These are phyloP conservation scores for Termitomyces sp. DNA, from an alignment of 768 basidiomycete genomes.

Conservation along the genomic window DNA sequence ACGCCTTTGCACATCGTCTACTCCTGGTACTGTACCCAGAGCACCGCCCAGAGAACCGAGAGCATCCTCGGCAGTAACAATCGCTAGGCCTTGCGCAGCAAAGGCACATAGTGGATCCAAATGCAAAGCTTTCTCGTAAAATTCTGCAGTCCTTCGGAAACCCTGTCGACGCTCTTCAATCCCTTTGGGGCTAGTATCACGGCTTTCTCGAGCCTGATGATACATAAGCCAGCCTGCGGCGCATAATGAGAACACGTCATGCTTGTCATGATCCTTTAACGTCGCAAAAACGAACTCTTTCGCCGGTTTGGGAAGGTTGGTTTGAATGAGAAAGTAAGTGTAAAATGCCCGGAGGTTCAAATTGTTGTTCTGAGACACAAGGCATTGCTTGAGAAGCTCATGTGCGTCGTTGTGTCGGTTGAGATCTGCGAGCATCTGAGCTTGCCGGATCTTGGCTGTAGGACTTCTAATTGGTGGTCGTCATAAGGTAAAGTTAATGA, in stretches of 20 bases:
- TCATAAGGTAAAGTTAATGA: conserved; percentile 8
- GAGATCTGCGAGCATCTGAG: conserved; percentile 66
- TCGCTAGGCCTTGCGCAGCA: conserved; percentile 94
- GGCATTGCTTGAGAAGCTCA: conserved; percentile 83
- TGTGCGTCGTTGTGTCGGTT: conserved; percentile 81
- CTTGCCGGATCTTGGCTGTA: conserved; percentile 88
- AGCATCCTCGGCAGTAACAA: conserved; percentile 89
- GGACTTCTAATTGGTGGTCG: not conserved
- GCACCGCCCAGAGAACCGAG: conserved; percentile 62
- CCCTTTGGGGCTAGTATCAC: conserved; percentile 53
- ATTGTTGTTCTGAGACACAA: conserved; percentile 70
- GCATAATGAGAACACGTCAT: conserved; percentile 89
- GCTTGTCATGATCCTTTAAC: conserved; percentile 78
- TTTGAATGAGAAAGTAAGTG: conserved; percentile 86
- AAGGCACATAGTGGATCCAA: conserved; percentile 84
- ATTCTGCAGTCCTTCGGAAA: conserved; percentile 82
- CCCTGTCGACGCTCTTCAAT: conserved; percentile 69
- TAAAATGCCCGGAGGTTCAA: conserved; percentile 91
- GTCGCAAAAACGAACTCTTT: conserved; percentile 90
- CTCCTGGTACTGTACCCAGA: conserved; percentile 34
- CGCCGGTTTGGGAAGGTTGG: conserved; percentile 62
- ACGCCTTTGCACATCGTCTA: conserved; percentile 63
- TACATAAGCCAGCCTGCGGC: conserved; percentile 87
- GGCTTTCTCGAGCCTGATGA: conserved; percentile 78
- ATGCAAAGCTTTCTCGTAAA: conserved; percentile 87